Conservation (phyloP, 2,329 filamentous ascomycete genomes). For the Fusarium xyrophilum region DNA sequence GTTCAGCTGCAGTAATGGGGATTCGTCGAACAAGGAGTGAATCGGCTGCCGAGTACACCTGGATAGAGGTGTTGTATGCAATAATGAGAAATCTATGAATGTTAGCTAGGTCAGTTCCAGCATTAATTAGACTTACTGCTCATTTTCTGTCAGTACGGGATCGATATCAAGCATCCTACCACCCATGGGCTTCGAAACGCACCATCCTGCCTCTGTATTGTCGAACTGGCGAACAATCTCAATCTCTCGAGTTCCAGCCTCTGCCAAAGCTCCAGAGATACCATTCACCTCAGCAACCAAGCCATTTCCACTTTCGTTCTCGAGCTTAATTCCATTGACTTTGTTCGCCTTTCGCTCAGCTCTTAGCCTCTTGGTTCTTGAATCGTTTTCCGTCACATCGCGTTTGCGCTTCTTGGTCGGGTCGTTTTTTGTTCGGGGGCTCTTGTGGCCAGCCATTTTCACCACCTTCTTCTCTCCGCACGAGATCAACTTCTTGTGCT, state of each 20-base stretch:
- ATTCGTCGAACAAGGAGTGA: conserved; percentile 82
- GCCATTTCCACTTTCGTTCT: conserved; percentile 14
- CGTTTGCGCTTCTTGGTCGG: conserved; percentile 57
- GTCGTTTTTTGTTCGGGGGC: conserved; percentile 45
- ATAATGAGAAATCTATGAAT: conserved; percentile 72
- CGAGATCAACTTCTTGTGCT: conserved; percentile 17
- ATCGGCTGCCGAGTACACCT: conserved; percentile 80
- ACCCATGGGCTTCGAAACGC: conserved; percentile 68
- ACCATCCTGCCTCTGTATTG: conserved; percentile 57
- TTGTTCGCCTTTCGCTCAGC: conserved; percentile 43
- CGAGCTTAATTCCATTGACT: conserved; percentile 36
- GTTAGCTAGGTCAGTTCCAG: conserved; percentile 18
- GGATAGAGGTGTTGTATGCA: conserved; percentile 75
- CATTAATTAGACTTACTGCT: conserved; percentile 57
- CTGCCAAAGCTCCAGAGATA: conserved; percentile 20
- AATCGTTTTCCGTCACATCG: conserved; percentile 52
- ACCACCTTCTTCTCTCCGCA: conserved; percentile 12
- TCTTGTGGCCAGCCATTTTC: conserved; percentile 48
- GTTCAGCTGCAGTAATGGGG: conserved; percentile 51
- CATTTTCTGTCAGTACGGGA: conserved; percentile 66
- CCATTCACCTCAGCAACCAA: conserved; percentile 27
- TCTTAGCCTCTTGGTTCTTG: conserved; percentile 52
- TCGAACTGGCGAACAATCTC: conserved; percentile 41
- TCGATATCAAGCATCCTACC: conserved; percentile 71
- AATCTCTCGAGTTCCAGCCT: conserved; percentile 33